Evolutionary conservation across 2,329 filamentous ascomycete species (phyloP).

Genomic region (Fusarium nisikadoi): DNA sequence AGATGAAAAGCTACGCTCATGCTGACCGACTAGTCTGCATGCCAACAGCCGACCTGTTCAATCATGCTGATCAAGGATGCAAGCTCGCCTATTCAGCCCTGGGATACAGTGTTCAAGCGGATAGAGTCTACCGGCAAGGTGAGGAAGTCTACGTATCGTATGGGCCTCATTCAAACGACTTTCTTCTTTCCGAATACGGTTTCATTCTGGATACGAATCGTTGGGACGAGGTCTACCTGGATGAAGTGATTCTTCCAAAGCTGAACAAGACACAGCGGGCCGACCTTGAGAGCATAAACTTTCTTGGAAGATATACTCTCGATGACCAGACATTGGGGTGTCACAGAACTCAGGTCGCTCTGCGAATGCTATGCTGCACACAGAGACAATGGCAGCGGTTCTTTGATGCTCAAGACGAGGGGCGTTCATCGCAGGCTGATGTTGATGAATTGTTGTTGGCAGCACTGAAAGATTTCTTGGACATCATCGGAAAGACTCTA

Average conservation of each 20-base stretch:
- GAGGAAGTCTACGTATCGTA: conserved; percentile 78
- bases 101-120: conserved; percentile 65
- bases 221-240: conserved; percentile 62
- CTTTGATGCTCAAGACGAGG: conserved; percentile 55
- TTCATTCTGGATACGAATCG: conserved; percentile 61
- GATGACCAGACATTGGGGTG: conserved; percentile 55
- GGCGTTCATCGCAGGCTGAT: conserved; percentile 56
- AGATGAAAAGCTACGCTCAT: conserved; percentile 54
- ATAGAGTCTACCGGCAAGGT: conserved; percentile 62
- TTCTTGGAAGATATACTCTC: conserved; percentile 61
- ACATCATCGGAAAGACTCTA: conserved; percentile 46
- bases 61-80: conserved; percentile 62
- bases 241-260: conserved; percentile 58
- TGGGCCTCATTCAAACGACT: conserved; percentile 77
- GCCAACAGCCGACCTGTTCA: conserved; percentile 80
- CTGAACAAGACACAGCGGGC: conserved; percentile 52
- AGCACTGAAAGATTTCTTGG: conserved; percentile 53
- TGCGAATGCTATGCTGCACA: conserved; percentile 53
- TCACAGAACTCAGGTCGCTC: conserved; percentile 64
- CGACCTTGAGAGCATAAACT: conserved; percentile 56
- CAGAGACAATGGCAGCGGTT: conserved; percentile 53
- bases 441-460: conserved; percentile 51
- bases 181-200: conserved; percentile 75
- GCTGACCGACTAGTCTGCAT: conserved; percentile 75
- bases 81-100: conserved; percentile 60